Evolutionary conservation across 176 grass and related monocot genomes (phyloP), one percentile per base, ranked within the genome.

Genomic region (Phoenix dactylifera): DNA sequence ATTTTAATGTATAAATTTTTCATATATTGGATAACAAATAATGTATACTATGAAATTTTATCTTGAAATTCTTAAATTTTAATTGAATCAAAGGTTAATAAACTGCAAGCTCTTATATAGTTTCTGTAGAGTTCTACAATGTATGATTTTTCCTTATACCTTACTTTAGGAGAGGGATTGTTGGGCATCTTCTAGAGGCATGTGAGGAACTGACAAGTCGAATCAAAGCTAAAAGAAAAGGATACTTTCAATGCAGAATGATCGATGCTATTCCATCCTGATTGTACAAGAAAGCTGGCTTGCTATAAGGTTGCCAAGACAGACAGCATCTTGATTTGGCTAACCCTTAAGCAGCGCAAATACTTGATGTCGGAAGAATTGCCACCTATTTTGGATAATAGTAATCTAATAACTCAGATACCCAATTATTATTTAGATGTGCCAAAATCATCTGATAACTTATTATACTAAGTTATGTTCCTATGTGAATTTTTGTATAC

Each of bases 181-280:
- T 74, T 44, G 80, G 86, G 58, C 83, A 82, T 58, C 83, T 96
- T 64, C 77, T 96, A 15, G 77, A 75, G 70, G 81, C 87, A 65
- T 90, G 86, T 0, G 92, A 96, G 74, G 78, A 90, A 62, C 57
- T 96, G 16, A 76, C 80, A 65, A 14, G 76, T 49, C 72, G 64
- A 75, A 96, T 96, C 78, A 62, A 76, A 51, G 80, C 79, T 18
- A 73, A 85, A 71, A 73, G 65, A 49, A 63, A 51, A 59, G 66
- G 88, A 24, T 90, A 85, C 66, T 81, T 97, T 64, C 92, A 97
- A 30, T 97, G 92, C 59, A 82, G 92, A 69, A 76, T 97, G 60
- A 72, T 88, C 4, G 87, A 96, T 32, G 71, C 85, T 75, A 64
- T 75, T 20, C 92, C 92, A 10, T 82, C 80, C 64, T 68, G 74